Evolutionary conservation across 257 asterid genomes (phyloP).

Genomic region (Nicotiana attenuata): DNA sequence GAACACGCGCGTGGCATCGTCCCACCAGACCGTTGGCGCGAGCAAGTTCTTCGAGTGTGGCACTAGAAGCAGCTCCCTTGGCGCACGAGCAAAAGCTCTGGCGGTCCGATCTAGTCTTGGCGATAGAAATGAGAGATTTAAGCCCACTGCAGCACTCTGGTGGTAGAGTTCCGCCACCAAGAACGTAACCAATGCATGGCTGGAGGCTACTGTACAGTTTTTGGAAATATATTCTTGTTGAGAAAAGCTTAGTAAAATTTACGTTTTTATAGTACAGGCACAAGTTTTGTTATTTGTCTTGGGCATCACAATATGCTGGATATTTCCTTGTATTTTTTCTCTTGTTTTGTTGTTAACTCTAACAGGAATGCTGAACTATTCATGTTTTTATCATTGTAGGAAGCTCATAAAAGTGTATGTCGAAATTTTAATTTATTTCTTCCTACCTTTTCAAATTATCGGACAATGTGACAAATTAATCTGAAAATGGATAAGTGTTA

Average conservation of each 20-base stretch:
- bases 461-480: neutral
- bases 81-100: constrained; percentile 16
- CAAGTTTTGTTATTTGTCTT: neutral
- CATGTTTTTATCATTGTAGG: neutral
- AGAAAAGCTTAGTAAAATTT: neutral
- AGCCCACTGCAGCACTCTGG: constrained; percentile 19
- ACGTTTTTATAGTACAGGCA: neutral
- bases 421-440: neutral
- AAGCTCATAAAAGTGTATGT: neutral
- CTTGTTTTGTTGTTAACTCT: neutral
- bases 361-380: neutral
- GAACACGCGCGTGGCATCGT: neutral
- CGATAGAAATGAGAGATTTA: neutral
- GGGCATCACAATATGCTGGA: neutral
- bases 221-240: neutral
- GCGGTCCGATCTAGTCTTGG: constrained; percentile 12
- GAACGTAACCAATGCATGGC: constrained; percentile 17
- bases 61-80: neutral
- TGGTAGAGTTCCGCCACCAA: neutral
- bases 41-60: neutral
- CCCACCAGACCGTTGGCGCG: neutral
- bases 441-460: neutral
- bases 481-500: too few species aligned
- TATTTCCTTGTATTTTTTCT: neutral
- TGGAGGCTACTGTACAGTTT: neutral